Base-by-base conservation (phyloP, 2,329 filamentous ascomycete species). In the Amesomyces nigricolor region DNA sequence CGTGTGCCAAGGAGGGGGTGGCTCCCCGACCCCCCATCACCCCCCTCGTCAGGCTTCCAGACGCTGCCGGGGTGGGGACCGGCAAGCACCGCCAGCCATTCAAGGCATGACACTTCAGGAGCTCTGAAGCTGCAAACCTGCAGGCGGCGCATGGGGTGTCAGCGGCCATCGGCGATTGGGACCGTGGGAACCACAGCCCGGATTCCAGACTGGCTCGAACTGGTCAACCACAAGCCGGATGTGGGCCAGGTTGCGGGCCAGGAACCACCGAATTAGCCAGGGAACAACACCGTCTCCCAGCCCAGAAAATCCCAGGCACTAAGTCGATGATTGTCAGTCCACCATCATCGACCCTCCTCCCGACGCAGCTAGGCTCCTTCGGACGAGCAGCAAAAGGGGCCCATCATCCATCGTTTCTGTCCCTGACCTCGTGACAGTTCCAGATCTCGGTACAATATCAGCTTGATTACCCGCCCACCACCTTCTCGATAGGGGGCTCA, bases 21-120 rank as follows among this genome's bases (percentile, higher is more conserved):
- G 46, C 53, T 26, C 22, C 22, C 22, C 22, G 22, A 26, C 22
- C 22, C 22, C 22, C 22, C 17, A 19, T 26, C 22, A 26, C 22
- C 22, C 56, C 22, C 22, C 56, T 49, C 57, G 57, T 61, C 61
- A 60, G 62, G 61, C 58, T 62, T 58, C 60, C 53, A 62, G 57
- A 62, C 62, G 51, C 54, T 22, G 43, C 53, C 48, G 53, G 37
- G 47, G 60, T 61, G 61, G 62, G 57, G 58, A 54, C 50, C 54
- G 51, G 57, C 46, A 62, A 44, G 49, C 39, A 47, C 47, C 54
- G 47, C 49, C 58, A 60, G 55, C 63, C 63, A 64, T 52, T 64
- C 63, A 63, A 60, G 45, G 51, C 43, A 43, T 62, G 63, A 63
- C 63, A 64, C 61, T 62, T 63, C 61, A 64, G 54, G 61, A 55